Evolutionary conservation across 805 yeast genomes (phyloP), one percentile per base, ranked within the genome.

Genomic region (Candida chauliodis): DNA sequence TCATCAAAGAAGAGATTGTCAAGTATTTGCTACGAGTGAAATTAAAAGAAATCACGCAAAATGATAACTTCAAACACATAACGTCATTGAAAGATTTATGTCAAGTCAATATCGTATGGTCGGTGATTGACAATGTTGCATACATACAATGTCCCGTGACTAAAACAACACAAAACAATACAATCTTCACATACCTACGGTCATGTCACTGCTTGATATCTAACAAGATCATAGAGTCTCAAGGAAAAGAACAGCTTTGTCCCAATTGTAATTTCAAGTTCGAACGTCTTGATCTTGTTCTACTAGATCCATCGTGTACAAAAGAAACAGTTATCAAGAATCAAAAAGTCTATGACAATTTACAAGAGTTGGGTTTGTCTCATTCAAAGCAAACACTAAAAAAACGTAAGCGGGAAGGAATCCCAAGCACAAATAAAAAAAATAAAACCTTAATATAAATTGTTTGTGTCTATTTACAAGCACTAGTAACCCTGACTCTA

Each of bases 1-100:
- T 72, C 56, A 76, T 81, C 46, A 84, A 84, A 44, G 84, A 79
- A 41, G 58, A 79, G 20, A 54, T 84, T 0, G 50, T 88, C 5
- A 81, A 81, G 48, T 67, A 71, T 52, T 52, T 88, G 4, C 46
- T 84, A 2, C 59, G 64, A 9, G 54, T 55, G 26, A 61, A 59
- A 17, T 49, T 49, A 14, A 28, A 48, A 39, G 13, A 51, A 46
- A 20, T 66, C 53, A 40, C 49, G 44, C 18, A 37, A 20, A 32
- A 43, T 34, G 23, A 45, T 4, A 37, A 38, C 5, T 47, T 52
- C 14, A 37, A 47, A 5, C 63, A 58, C 38, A 52, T 61, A 4
- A 42, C 37, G 3, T 44, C 56, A 4, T 27, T 61, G 23, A 50
- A 49, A 16, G 67, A 61, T 45, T 29, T 61, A 16, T 46, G 58